Evolutionary conservation across 2,329 filamentous ascomycete genomes (phyloP).

Genomic region (Lachnellula arida): DNA sequence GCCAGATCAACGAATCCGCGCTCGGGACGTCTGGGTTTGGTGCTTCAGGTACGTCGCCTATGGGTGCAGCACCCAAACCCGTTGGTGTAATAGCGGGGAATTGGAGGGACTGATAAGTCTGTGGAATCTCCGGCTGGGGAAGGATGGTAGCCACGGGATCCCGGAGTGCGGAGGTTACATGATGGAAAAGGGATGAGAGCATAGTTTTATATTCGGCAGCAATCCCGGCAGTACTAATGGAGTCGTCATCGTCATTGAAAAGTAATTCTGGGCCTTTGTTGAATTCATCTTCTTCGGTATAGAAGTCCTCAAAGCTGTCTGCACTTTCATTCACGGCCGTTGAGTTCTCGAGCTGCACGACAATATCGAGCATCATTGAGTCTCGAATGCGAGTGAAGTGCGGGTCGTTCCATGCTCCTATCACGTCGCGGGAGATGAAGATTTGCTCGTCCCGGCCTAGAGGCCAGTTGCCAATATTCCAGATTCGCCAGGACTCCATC

Average conservation of each 20-base stretch:
- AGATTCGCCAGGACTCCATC: constrained; percentile 61
- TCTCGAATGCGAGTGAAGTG: constrained; percentile 79
- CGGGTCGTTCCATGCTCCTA: constrained; percentile 73
- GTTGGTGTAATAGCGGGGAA: constrained; percentile 46
- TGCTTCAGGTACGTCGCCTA: constrained; percentile 53
- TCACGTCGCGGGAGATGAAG: constrained; percentile 70
- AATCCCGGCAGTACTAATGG: constrained; percentile 14
- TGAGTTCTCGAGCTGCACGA: constrained; percentile 46
- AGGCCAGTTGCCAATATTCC: constrained; percentile 73
- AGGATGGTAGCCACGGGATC: constrained; percentile 38
- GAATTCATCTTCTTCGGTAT: constrained; percentile 16
- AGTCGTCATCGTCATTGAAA: constrained; percentile 13
- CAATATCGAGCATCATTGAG: constrained; percentile 65
- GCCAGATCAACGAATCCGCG: constrained; percentile 56
- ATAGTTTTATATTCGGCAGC: constrained; percentile 33
- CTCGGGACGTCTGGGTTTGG: constrained; percentile 32
- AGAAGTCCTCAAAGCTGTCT: constrained; percentile 18
- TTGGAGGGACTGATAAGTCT: constrained; percentile 28
- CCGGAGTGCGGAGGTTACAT: constrained; percentile 47
- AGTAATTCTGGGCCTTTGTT: constrained; percentile 9
- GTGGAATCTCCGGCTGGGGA: constrained; percentile 31
- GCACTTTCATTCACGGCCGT: constrained; percentile 16
- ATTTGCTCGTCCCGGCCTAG: constrained; percentile 86
- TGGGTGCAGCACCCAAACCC: constrained; percentile 59
- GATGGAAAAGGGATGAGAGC: constrained; percentile 43